These are phyloP conservation scores for Vitellaria paradoxa DNA, from an alignment of 179 eudicot species.

Conservation along the genomic window DNA sequence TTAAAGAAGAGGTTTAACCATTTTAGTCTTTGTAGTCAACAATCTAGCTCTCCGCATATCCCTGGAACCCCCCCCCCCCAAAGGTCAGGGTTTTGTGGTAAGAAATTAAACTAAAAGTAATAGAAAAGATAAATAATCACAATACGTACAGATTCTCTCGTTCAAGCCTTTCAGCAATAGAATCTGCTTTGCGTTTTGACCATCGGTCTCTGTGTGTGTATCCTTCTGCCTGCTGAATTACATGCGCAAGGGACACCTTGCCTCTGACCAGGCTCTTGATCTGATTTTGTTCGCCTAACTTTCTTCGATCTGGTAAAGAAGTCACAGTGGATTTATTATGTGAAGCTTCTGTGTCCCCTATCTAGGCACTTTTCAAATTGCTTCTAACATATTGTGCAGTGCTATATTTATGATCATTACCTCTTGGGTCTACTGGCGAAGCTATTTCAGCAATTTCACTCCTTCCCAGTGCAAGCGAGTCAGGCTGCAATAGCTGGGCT, in stretches of 20 bases:
- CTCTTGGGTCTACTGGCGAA: conserved; percentile 46
- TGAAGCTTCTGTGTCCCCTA: conserved; percentile 29
- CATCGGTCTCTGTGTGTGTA: conserved; percentile 58
- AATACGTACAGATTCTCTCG: conserved; percentile 89
- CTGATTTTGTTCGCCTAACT: conserved; percentile 43
- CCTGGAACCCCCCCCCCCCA: neutral
- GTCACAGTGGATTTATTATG: conserved; percentile 21
- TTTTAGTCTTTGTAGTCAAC: conserved; percentile 1
- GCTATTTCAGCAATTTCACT: conserved; percentile 75
- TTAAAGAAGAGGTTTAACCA: neutral
- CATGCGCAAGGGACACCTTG: conserved; percentile 89
- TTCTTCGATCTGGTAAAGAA: conserved; percentile 36
- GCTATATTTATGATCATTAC: conserved; percentile 28
- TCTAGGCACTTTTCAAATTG: conserved; percentile 3
- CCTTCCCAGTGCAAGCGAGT: conserved; percentile 27
- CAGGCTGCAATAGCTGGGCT: conserved; percentile 11
- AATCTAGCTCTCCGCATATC: neutral
- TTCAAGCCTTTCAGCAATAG: conserved; percentile 95
- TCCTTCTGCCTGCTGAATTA: conserved; percentile 89
- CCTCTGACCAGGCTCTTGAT: conserved; percentile 66
- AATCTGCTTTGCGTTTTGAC: conserved; percentile 85
- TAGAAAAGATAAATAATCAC: conserved; percentile 12
- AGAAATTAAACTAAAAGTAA: neutral
- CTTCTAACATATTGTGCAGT: conserved; percentile 28
- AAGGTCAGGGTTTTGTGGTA: neutral